Base-by-base conservation (phyloP, 2,329 filamentous ascomycete species). In the Arachnomyces sp. region DNA sequence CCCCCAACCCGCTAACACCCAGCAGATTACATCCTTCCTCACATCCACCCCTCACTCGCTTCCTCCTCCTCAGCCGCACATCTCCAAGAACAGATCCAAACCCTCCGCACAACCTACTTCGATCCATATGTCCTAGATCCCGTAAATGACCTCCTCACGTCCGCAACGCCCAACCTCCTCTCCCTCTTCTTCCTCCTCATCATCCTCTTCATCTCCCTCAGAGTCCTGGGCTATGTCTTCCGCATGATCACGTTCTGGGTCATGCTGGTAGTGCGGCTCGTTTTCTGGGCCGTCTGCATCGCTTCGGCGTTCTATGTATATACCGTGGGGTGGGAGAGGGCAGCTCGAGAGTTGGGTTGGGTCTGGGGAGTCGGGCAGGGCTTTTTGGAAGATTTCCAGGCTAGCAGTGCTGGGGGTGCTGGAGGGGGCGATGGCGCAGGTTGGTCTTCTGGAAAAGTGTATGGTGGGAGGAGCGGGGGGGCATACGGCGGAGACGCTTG, bases 231-330 rank as follows among this genome's bases (percentile, higher is more conserved):
- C 57, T 82, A 83, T 66, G 67, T 87, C 13, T 78, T 80, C 45
- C 76, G 85, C 44, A 65, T 86, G 14, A 70, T 94, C 43, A 67
- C 87, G 55, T 93, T 81, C 67, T 87, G 86, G 78, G 76, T 87
- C 38, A 68, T 74, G n/a, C 56, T 94, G 40, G 70, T 72, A 8
- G 59, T 85, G 47, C 66, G 74, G 16, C 49, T 87, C 31, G 59
- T 75, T 2, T 77, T 87, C 47, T 92, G 79, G 77, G 73, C 72
- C 1, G 58, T 66, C 2, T 49, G 89, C 2, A 64, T 72, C 3
- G 68, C 71, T 0, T 31, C 79, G 0, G 69, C 70, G 0, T 66
- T 79, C 13, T 70, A 73, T 44, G 68, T 82, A 3, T 82, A 73
- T 45, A 49, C 42, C 14, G 52, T 57, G 8, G 64, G 64, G 0